A percentile compares a stretch with the other conserved stretches of the same genome.
Conservation (phyloP, 2,329 filamentous ascomycete species). For the Arthrobotrys iridis region DNA sequence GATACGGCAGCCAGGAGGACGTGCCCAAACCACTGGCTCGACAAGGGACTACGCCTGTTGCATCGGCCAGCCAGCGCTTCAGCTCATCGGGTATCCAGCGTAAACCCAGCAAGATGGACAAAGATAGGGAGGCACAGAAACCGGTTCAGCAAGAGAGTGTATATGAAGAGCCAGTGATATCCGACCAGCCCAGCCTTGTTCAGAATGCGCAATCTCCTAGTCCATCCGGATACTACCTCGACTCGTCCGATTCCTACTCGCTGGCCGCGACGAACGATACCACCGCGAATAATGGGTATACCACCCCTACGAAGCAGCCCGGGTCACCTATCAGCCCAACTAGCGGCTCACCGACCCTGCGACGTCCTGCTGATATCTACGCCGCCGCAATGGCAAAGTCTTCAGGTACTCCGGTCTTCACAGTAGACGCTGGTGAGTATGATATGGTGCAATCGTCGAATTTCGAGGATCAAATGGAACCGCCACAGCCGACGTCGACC, state of each 20-base stretch:
- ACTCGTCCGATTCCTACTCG: background rate
- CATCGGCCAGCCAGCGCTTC: slow-evolving; percentile 11
- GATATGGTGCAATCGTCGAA: background rate
- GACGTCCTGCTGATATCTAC: slow-evolving; percentile 44
- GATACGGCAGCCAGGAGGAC: slow-evolving; percentile 17
- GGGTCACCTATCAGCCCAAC: slow-evolving; percentile 14
- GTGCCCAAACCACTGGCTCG: slow-evolving; percentile 19
- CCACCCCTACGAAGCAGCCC: slow-evolving; percentile 16
- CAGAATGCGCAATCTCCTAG: background rate
- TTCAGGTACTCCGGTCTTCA: background rate
- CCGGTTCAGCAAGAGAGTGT: background rate
- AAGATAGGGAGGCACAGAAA: slow-evolving; percentile 17
- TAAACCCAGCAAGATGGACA: slow-evolving; percentile 53
- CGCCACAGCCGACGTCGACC: background rate
- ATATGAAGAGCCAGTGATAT: slow-evolving; percentile 12
- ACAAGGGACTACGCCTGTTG: slow-evolving; percentile 36
- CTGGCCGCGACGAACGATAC: background rate
- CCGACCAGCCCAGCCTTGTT: background rate
- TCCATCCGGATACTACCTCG: background rate
- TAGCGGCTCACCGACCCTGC: slow-evolving; percentile 24
- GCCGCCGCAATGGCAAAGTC: slow-evolving; percentile 23
- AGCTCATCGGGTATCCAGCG: slow-evolving; percentile 38
- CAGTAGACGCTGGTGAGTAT: background rate
- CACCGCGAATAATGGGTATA: slow-evolving; percentile 2
- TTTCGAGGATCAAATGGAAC: background rate